These are phyloP conservation scores for Dryas alaskensis DNA, from an alignment of 306 rosid genomes.

Conservation along the genomic window DNA sequence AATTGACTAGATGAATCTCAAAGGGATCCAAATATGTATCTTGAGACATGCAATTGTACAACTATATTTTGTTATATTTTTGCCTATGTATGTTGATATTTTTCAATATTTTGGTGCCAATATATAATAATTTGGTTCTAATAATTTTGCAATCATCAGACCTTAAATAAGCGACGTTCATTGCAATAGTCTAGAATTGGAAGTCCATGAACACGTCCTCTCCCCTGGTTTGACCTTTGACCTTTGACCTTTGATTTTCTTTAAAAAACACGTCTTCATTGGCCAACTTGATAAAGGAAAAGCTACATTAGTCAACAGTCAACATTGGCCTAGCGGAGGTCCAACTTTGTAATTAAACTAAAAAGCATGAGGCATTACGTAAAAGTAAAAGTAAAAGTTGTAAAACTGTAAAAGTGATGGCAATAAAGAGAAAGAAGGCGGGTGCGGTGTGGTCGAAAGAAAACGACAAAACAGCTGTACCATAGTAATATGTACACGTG, in stretches of 20 bases:
- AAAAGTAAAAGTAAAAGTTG: background rate
- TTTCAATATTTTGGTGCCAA: no score
- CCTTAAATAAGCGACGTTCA: no score
- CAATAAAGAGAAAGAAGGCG: background rate
- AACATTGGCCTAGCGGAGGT: background rate
- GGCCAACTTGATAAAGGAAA: no score
- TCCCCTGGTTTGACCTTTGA: background rate
- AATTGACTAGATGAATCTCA: no score
- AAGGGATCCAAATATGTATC: no score
- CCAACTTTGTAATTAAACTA: background rate
- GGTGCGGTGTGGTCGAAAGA: background rate
- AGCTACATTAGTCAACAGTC: background rate
- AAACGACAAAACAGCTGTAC: constrained; percentile 2
- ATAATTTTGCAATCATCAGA: no score
- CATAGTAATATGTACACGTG: background rate
- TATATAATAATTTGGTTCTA: no score
- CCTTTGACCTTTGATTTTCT: background rate
- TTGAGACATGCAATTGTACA: no score
- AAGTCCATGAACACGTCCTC: no score
- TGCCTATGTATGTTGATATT: no score
- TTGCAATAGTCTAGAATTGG: no score
- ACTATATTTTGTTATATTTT: no score
- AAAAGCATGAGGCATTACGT: background rate
- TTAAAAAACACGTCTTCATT: constrained; percentile 4
- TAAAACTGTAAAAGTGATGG: background rate